These are phyloP conservation scores for Malassezia japonica DNA, from an alignment of 1,284 basidiomycete genomes.

Conservation along the genomic window DNA sequence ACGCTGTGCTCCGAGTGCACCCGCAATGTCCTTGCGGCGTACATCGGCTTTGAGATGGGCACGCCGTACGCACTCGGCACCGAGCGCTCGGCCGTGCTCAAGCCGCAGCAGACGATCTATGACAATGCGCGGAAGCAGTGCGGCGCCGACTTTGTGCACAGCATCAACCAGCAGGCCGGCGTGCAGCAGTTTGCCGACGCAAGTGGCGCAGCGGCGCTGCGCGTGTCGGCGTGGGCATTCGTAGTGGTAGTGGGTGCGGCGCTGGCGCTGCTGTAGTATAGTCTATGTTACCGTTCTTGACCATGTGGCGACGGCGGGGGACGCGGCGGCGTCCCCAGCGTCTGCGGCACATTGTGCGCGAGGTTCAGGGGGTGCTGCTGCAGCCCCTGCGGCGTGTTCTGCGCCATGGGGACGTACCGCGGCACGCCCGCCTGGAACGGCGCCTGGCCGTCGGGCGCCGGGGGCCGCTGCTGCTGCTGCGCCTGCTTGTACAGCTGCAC, in stretches of 20 bases:
- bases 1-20: slow-evolving; percentile 24
- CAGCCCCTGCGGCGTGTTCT: neutral
- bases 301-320: neutral
- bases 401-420: neutral
- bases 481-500: slow-evolving; percentile 39
- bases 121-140: slow-evolving; percentile 17
- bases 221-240: neutral
- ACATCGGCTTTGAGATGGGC: slow-evolving; percentile 26
- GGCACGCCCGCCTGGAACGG: neutral
- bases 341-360: neutral
- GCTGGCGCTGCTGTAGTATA: neutral
- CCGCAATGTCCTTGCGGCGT: slow-evolving; percentile 21
- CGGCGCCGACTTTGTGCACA: slow-evolving; percentile 18
- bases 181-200: slow-evolving; percentile 7
- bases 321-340: neutral
- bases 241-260: neutral
- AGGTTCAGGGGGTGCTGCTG: neutral
- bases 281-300: neutral
- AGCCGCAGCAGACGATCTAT: slow-evolving; percentile 21
- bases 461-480: slow-evolving; percentile 15
- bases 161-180: slow-evolving; percentile 4
- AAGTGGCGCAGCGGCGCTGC: neutral
- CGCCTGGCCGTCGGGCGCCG: neutral
- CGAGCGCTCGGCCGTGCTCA: slow-evolving; percentile 16
- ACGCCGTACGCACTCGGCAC: slow-evolving; percentile 28